These are phyloP conservation scores for Solanum chiquidenum DNA, from an alignment of 257 asterid species.

Conservation along the genomic window DNA sequence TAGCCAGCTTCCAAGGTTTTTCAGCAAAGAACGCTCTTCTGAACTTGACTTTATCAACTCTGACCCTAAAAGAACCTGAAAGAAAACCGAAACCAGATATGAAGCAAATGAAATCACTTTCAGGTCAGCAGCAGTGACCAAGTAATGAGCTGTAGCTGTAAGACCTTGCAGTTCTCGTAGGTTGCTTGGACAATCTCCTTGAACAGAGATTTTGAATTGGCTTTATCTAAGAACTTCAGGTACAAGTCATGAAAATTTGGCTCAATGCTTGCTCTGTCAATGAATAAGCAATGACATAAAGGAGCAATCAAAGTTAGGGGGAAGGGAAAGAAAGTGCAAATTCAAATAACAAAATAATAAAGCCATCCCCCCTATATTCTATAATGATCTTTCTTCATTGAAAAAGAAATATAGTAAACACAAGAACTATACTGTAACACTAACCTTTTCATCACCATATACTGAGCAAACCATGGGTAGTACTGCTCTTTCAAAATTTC, in stretches of 20 bases:
- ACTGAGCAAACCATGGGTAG: slow-evolving; percentile 97
- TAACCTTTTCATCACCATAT: slow-evolving; percentile 96
- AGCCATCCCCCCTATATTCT: background rate
- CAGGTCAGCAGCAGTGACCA: background rate
- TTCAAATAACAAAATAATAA: background rate
- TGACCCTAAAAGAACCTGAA: slow-evolving; percentile 94
- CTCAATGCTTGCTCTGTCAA: slow-evolving; percentile 94
- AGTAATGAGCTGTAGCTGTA: background rate
- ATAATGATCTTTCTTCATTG: background rate
- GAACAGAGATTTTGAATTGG: slow-evolving; percentile 63
- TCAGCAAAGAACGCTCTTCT: slow-evolving; percentile 94
- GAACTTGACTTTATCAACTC: slow-evolving; percentile 89
- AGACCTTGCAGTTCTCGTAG: slow-evolving; percentile 98
- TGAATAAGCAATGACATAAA: background rate
- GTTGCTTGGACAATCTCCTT: slow-evolving; percentile 74
- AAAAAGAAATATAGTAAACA: background rate
- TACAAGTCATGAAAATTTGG: slow-evolving; percentile 94
- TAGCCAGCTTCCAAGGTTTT: slow-evolving; percentile 97
- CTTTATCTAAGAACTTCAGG: slow-evolving; percentile 89
- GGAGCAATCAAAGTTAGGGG: background rate
- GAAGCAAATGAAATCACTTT: background rate
- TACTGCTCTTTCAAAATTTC: slow-evolving; percentile 65
- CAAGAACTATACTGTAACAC: background rate
- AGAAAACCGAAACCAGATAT: slow-evolving; percentile 1
- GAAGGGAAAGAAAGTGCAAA: background rate